Evolutionary conservation across 2,329 filamentous ascomycete genomes (phyloP), one percentile per base, ranked within the genome.

Genomic region (Venturia oleaginea): DNA sequence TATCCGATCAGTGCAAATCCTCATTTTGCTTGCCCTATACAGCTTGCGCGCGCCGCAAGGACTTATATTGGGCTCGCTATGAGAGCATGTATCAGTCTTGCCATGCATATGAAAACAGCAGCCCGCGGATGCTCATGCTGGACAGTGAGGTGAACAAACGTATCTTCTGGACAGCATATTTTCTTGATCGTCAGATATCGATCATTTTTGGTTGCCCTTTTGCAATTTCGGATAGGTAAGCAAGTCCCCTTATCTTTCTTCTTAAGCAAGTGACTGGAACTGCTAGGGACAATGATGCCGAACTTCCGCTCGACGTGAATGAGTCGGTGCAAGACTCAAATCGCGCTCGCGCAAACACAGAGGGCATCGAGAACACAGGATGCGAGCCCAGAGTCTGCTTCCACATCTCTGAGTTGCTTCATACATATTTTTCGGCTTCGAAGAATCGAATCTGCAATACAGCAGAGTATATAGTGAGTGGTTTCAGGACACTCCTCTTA

Each of bases 161-260:
- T 1, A 68, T 71, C 0, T 76, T 76, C 63, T 76, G 75, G 75
- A 69, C 70, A 3, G 71, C 69, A 48, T 76, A 76, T 62, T 71
- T 68, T n/a, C 67, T 76, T 5, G 74, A 76, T 51, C 68, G 74
- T 5, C 68, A 71, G 57, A 73, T 73, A 0, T 75, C 71, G 13
- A 71, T 74, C 1, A 68, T 72, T 0, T 68, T 76, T 4, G 75
- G 75, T 0, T 65, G 75, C 8, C 70, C 74, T 0, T 75, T 76
- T 66, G 71, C 72, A 8, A 74, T 76, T 34, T 70, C 71, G 1
- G 74, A 76, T 48, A 63, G 71, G 74, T 62, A 71, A 74, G 63
- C 70, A 69, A 55, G 6, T 22, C 15, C n/a, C n/a, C n/a, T n/a
- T n/a, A n/a, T n/a, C n/a, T n/a, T n/a, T n/a, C n/a, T n/a, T n/a